phyloP scores from a whole-genome alignment of 176 grass and related monocot species.

The Rhynchospora breviuscula region DNA sequence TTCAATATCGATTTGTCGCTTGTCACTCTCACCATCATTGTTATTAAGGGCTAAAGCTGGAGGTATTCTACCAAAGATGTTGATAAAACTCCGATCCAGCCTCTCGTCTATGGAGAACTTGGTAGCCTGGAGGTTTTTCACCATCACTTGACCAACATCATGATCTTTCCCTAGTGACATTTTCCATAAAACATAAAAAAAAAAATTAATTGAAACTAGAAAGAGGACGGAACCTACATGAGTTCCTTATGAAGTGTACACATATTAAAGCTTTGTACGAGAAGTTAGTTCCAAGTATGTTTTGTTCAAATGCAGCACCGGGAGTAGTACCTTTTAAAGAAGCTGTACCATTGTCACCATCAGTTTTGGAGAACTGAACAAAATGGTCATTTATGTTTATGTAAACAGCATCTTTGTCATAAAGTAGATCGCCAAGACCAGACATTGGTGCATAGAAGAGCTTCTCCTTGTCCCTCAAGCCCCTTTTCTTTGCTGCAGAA shows the following conservation, averaged over 20 bases:
- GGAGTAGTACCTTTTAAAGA: constrained; percentile 39
- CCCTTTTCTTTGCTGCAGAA: constrained; percentile 90
- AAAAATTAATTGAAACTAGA: neutral
- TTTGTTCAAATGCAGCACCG: neutral
- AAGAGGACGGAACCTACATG: neutral
- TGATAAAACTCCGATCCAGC: constrained; percentile 82
- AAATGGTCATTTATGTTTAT: constrained; percentile 96
- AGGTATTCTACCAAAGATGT: constrained; percentile 55
- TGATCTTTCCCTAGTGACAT: constrained; percentile 45
- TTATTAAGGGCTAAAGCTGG: constrained; percentile 24
- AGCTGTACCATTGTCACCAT: constrained; percentile 33
- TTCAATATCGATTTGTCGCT: constrained; percentile 23
- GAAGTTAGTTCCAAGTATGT: neutral
- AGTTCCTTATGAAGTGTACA: neutral
- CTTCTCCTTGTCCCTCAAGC: constrained; percentile 92
- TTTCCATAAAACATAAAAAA: constrained; percentile 8
- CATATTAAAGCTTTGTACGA: neutral
- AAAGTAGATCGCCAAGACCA: constrained; percentile 95
- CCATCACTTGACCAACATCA: constrained; percentile 68
- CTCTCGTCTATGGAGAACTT: constrained; percentile 84
- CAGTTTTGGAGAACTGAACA: constrained; percentile 86
- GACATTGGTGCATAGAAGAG: constrained; percentile 98
- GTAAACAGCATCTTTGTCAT: constrained; percentile 95
- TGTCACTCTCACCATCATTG: constrained; percentile 13
- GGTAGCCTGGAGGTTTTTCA: constrained; percentile 84